phyloP scores from a whole-genome alignment of 441 rosid species.

The Kokia cookei region DNA sequence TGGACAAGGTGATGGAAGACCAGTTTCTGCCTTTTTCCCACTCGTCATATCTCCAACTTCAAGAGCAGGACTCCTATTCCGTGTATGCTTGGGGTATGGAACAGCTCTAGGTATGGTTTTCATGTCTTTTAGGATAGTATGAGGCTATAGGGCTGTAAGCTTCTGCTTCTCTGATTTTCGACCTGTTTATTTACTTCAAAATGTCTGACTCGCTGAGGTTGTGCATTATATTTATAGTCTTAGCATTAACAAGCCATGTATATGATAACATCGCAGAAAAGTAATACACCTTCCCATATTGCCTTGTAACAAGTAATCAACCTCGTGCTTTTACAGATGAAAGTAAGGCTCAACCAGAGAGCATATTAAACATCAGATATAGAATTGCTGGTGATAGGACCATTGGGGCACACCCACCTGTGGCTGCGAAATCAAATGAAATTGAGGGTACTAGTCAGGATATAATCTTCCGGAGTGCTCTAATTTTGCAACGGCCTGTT shows the following conservation, averaged over 20 bases:
- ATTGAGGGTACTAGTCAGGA: slow-evolving; percentile 37
- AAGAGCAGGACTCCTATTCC: slow-evolving; percentile 76
- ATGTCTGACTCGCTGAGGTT: not conserved
- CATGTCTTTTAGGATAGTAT: not conserved
- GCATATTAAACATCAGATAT: slow-evolving; percentile 77
- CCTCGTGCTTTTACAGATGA: slow-evolving; percentile 36
- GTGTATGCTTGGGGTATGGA: slow-evolving; percentile 55
- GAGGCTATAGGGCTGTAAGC: not conserved
- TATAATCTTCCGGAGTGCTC: slow-evolving; percentile 74
- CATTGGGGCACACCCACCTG: slow-evolving; percentile 84
- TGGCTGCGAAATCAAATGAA: slow-evolving; percentile 28
- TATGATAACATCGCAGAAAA: not conserved
- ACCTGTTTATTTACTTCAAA: not conserved
- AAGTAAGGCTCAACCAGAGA: slow-evolving; percentile 42
- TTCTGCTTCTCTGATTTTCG: not conserved
- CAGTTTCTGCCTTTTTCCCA: slow-evolving; percentile 74
- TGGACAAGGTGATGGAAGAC: slow-evolving; percentile 75
- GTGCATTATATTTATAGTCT: not conserved
- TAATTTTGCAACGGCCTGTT: slow-evolving; percentile 80
- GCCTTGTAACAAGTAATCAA: not conserved
- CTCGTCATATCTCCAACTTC: slow-evolving; percentile 77
- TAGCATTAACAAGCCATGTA: not conserved
- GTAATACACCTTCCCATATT: not conserved
- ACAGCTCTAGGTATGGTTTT: slow-evolving; percentile 40
- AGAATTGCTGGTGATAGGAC: slow-evolving; percentile 74